Evolutionary conservation across 176 grass and related monocot species (phyloP).

Genomic region (Zoysia japonica): DNA sequence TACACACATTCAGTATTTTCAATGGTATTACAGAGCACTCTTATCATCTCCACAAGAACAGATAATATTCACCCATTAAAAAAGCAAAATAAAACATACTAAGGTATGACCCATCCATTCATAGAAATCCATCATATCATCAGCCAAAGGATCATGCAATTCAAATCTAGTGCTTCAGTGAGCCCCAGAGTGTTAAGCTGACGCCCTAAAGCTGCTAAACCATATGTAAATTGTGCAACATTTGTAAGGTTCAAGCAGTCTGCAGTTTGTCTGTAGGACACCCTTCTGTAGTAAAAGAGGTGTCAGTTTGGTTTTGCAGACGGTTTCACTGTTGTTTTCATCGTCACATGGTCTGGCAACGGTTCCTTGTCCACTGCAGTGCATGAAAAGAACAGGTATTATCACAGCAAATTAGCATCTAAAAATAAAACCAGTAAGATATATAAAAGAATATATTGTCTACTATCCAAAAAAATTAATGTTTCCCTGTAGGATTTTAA

Average conservation of each 20-base stretch:
- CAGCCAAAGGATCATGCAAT: slow-evolving; percentile 65
- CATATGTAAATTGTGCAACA: slow-evolving; percentile 92
- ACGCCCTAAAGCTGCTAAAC: slow-evolving; percentile 75
- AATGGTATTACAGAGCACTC: too few species aligned
- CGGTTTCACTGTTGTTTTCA: slow-evolving; percentile 20
- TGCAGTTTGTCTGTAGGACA: slow-evolving; percentile 92
- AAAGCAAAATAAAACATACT: background rate
- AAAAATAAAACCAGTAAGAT: too few species aligned
- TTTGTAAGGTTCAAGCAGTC: slow-evolving; percentile 98
- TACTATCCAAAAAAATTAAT: background rate
- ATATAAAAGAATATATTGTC: background rate
- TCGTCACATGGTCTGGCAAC: slow-evolving; percentile 20
- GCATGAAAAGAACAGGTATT: slow-evolving; percentile 33
- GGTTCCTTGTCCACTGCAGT: slow-evolving; percentile 46
- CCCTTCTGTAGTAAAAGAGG: slow-evolving; percentile 75
- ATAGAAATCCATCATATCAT: slow-evolving; percentile 88
- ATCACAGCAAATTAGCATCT: too few species aligned
- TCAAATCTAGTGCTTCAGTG: slow-evolving; percentile 62
- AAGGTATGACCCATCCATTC: slow-evolving; percentile 94
- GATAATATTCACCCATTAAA: too few species aligned
- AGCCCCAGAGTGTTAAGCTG: slow-evolving; percentile 75
- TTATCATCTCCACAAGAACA: too few species aligned
- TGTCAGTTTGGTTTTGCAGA: slow-evolving; percentile 30
- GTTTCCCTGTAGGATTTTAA: background rate
- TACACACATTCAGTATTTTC: too few species aligned